Evolutionary conservation across 441 rosid species (phyloP).

Genomic region (Erysimum pusillum): DNA sequence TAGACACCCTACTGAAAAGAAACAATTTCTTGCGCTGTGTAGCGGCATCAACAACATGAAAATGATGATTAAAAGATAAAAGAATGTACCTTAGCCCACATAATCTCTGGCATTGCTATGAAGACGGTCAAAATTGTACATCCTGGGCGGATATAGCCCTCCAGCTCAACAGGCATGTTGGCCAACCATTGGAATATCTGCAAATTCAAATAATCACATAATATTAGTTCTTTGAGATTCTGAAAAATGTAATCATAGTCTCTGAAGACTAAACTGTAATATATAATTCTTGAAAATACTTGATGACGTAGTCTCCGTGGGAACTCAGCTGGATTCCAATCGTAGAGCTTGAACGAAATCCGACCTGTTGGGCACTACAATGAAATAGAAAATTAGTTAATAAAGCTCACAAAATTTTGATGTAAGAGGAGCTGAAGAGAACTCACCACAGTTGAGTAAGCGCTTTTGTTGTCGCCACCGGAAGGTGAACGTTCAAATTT

Average conservation of each 20-base stretch:
- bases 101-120: constrained; percentile 83
- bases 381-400: constrained; percentile 44
- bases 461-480: constrained; percentile 63
- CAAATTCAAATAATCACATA: constrained; percentile 42
- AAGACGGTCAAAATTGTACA: constrained; percentile 93
- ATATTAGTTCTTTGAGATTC: constrained; percentile 46
- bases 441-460: constrained; percentile 84
- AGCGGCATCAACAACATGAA: constrained; percentile 23
- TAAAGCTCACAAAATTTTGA: constrained; percentile 12
- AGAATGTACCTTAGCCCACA: constrained; percentile 85
- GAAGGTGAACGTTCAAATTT: constrained; percentile 72
- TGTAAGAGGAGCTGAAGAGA: constrained; percentile 29
- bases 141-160: constrained; percentile 97
- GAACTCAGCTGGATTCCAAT: constrained; percentile 99
- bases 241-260: constrained; percentile 30
- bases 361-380: constrained; percentile 96
- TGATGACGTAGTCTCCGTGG: constrained; percentile 98
- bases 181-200: constrained; percentile 98
- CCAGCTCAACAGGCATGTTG: constrained; percentile 96
- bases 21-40: constrained; percentile 11
- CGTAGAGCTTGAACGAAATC: constrained; percentile 97
- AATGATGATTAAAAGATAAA: constrained; percentile 1
- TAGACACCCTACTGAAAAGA: constrained; percentile 28
- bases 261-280: constrained; percentile 71
- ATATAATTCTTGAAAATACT: constrained; percentile 71